Evolutionary conservation across 805 yeast species (phyloP).

Genomic region (Scheffersomyces lignosus): DNA sequence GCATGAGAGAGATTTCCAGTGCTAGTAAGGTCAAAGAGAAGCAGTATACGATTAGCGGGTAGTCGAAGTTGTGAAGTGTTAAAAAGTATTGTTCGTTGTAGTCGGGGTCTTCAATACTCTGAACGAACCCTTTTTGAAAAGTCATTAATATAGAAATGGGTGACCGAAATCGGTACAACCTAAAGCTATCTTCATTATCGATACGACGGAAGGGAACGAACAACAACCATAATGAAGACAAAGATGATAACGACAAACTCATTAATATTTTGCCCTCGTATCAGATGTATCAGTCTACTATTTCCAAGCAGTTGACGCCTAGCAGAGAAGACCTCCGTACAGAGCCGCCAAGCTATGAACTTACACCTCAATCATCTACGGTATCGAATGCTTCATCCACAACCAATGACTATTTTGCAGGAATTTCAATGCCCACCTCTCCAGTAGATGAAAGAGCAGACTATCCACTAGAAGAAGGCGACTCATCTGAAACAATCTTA

Average conservation of each 20-base stretch:
- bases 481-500: slow-evolving; percentile 30
- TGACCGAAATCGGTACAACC: slow-evolving; percentile 18
- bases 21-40: no score
- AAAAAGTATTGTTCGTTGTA: no score
- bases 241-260: slow-evolving; percentile 24
- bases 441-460: slow-evolving; percentile 2
- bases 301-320: slow-evolving; percentile 36
- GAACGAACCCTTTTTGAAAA: no score
- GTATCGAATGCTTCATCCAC: slow-evolving; percentile 7
- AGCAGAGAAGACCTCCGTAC: slow-evolving; percentile 23
- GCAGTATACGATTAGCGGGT: no score
- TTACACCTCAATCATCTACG: slow-evolving; percentile 20
- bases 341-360: slow-evolving; percentile 37
- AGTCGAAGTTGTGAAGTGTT: no score
- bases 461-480: slow-evolving; percentile 4
- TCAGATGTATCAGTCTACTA: slow-evolving; percentile 39
- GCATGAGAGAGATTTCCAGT: no score
- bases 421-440: slow-evolving; percentile 16
- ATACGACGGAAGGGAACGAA: slow-evolving; percentile 2
- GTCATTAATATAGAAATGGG: no score
- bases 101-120: no score
- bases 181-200: slow-evolving; percentile 18
- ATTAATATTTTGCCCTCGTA: slow-evolving; percentile 41
- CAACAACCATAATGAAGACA: slow-evolving; percentile 2
- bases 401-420: slow-evolving; percentile 18